phyloP scores from a whole-genome alignment of 1,139 yeast genomes.

The Candida sp. region DNA sequence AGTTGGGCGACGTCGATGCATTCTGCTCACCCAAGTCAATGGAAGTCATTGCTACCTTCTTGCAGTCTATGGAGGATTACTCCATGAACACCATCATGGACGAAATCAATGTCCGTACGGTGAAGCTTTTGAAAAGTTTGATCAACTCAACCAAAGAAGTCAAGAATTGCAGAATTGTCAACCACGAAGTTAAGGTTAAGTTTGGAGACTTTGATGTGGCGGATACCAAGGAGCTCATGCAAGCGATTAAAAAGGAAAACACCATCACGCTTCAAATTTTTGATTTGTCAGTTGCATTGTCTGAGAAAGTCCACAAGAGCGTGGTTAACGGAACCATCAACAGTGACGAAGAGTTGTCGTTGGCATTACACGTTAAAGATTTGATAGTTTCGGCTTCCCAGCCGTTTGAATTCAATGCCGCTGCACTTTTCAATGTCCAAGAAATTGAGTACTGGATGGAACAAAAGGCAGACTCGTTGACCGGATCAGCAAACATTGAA shows the following conservation, averaged over 20 bases:
- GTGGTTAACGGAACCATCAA: constrained; percentile 8
- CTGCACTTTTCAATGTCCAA: constrained; percentile 23
- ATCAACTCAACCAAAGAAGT: constrained; percentile 40
- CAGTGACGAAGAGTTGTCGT: constrained; percentile 15
- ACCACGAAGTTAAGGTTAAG: constrained; percentile 51
- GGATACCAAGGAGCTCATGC: constrained; percentile 19
- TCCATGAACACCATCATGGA: constrained; percentile 61
- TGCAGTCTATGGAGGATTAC: constrained; percentile 37
- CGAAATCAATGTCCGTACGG: constrained; percentile 62
- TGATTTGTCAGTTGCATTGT: constrained; percentile 44
- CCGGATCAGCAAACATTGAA: constrained; percentile 38
- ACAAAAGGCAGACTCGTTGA: constrained; percentile 23
- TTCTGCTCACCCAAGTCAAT: constrained; percentile 43
- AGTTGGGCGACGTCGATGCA: constrained; percentile 48
- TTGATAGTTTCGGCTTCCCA: constrained; percentile 24
- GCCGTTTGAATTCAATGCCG: constrained; percentile 26
- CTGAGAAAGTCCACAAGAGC: constrained; percentile 19
- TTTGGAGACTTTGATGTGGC: constrained; percentile 41
- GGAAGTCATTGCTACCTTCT: constrained; percentile 28
- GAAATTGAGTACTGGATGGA: constrained; percentile 52
- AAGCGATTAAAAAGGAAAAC: constrained; percentile 22
- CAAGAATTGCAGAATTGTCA: constrained; percentile 52
- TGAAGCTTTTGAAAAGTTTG: constrained; percentile 42
- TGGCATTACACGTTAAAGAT: constrained; percentile 40
- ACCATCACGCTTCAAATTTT: constrained; percentile 27